Conservation (phyloP, 768 basidiomycete genomes). For the Pleurotus tuber-regium region DNA sequence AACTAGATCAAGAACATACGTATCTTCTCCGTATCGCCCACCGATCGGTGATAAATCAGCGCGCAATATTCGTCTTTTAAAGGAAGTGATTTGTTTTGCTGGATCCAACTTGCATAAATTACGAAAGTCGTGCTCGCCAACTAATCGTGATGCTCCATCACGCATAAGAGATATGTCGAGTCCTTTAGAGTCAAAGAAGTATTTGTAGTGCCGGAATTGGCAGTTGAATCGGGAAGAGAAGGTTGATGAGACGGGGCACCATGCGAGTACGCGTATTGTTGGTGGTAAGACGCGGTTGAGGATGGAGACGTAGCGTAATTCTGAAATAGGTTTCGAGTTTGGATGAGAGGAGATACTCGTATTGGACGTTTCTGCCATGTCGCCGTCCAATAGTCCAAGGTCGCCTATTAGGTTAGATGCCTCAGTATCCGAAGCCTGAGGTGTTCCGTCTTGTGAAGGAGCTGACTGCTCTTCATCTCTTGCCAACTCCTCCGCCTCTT, state of each 20-base stretch:
- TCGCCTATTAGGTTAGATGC: constrained; percentile 17
- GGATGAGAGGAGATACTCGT: constrained; percentile 8
- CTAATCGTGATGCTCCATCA: constrained; percentile 62
- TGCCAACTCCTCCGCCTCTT: no score
- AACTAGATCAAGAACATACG: constrained; percentile 79
- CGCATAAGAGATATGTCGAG: constrained; percentile 79
- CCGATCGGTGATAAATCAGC: constrained; percentile 58
- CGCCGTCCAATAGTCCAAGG: constrained; percentile 20
- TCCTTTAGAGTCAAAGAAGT: constrained; percentile 76
- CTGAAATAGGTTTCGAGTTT: constrained; percentile 37
- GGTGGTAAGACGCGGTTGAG: constrained; percentile 88
- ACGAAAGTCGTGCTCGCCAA: constrained; percentile 93
- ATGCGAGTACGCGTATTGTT: constrained; percentile 88
- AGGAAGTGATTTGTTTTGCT: constrained; percentile 84
- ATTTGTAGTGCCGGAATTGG: constrained; percentile 90
- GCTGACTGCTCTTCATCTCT: constrained; percentile 9
- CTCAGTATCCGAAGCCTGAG: neutral
- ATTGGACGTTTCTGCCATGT: constrained; percentile 23
- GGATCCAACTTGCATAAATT: constrained; percentile 95
- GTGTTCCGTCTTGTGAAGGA: neutral
- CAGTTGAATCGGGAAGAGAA: constrained; percentile 94
- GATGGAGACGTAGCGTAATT: constrained; percentile 74
- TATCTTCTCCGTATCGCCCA: constrained; percentile 18
- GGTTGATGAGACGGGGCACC: constrained; percentile 77
- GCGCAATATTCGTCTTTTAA: constrained; percentile 62